Evolutionary conservation across 768 basidiomycete genomes (phyloP).

Genomic region (Boletus rubescentipes): DNA sequence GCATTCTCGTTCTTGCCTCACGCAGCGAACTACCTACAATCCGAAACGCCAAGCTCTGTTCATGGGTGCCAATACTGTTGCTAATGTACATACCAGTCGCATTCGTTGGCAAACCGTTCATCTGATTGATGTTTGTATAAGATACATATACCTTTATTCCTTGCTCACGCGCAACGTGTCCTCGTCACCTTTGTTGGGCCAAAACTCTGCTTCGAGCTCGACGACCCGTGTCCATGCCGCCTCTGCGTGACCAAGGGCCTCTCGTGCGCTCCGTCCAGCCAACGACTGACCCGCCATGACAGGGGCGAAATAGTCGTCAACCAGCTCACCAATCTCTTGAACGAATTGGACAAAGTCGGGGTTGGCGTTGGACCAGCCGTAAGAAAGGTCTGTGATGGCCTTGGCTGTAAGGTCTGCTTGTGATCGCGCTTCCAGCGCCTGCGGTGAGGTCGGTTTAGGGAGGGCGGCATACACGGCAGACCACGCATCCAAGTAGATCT

Average conservation of each 20-base stretch:
- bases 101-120: neutral
- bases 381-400: conserved; percentile 49
- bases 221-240: conserved; percentile 56
- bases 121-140: neutral
- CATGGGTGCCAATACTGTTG: too few relatives aligned
- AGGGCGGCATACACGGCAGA: conserved; percentile 38
- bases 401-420: conserved; percentile 12
- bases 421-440: neutral
- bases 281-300: conserved; percentile 34
- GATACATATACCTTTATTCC: neutral
- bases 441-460: neutral
- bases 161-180: conserved; percentile 1
- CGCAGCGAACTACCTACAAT: too few relatives aligned
- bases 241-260: conserved; percentile 38
- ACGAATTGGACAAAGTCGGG: conserved; percentile 56
- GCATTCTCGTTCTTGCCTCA: too few relatives aligned
- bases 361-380: conserved; percentile 55
- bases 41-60: too few relatives aligned
- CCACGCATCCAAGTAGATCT: conserved; percentile 78
- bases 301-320: conserved; percentile 40
- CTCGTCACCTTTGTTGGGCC: conserved; percentile 49
- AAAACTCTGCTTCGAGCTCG: conserved; percentile 61
- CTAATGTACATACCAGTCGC: too few relatives aligned
- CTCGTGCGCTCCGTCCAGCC: conserved; percentile 4
- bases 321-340: conserved; percentile 44